Conservation (phyloP, 305 asterid species). For the Fraxinus platypoda region DNA sequence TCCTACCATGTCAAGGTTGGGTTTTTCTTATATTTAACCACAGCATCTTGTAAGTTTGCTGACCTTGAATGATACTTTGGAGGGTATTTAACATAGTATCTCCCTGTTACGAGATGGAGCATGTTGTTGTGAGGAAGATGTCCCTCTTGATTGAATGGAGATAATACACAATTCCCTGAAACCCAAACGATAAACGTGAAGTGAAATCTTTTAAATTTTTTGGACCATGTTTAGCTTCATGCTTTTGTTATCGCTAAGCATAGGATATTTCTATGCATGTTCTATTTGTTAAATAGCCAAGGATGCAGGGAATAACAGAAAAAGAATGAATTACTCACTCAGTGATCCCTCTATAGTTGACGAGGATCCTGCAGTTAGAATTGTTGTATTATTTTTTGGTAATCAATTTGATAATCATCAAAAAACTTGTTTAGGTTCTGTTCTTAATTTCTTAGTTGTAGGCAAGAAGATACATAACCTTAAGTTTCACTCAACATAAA, state of each 20-base stretch:
- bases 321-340: not conserved
- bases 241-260: not conserved
- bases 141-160: not conserved
- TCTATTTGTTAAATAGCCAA: not conserved
- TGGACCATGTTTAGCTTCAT: not conserved
- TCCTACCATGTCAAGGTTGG: conserved; percentile 77
- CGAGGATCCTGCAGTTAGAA: not conserved
- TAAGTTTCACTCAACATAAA: not conserved
- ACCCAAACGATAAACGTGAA: not conserved
- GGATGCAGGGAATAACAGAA: not conserved
- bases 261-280: not conserved
- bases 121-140: not conserved
- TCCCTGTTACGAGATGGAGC: not conserved
- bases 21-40: conserved; percentile 22
- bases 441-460: not conserved
- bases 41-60: conserved; percentile 8
- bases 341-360: not conserved
- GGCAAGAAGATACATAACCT: not conserved
- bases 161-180: not conserved
- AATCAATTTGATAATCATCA: not conserved
- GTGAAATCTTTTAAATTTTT: not conserved
- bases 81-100: not conserved
- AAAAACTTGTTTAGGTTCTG: not conserved
- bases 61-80: not conserved
- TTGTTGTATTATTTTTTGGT: not conserved